Evolutionary conservation across 2,329 filamentous ascomycete genomes (phyloP), one percentile per base, ranked within the genome.

Genomic region (Cytospora leucostoma): DNA sequence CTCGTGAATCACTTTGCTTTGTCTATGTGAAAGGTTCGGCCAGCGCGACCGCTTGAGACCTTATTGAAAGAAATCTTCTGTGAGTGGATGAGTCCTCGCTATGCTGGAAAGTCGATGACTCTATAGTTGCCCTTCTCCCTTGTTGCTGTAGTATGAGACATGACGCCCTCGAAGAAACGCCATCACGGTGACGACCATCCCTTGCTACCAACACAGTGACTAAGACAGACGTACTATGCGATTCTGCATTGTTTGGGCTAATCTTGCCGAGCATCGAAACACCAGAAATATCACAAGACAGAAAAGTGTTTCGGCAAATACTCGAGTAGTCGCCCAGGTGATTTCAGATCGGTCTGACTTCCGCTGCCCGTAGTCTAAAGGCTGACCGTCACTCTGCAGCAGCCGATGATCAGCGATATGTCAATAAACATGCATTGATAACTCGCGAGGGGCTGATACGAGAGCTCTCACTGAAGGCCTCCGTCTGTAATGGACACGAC

Each of bases 331-430:
- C 10, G n/a, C n/a, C n/a, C 7, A 11, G 44, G 15, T 11, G 12
- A 19, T 4, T n/a, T 6, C 8, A 47, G 2, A 7, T 21, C 8
- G n/a, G 44, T 12, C 8, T 21, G 44, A n/a, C 32, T 6, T 4
- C 33, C 17, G 15, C n/a, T 37, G 7, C 15, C 12, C 17, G 15
- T 11, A 19, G 8, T 38, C 19, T 49, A 64, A 3, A 64, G 53
- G 53, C 62, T 64, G 53, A 64, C 62, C 5, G 62, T 64, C 44
- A 64, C 62, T 15, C 61, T 63, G 51, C 15, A 19, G 40, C 34
- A 34, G 52, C 35, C 4, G n/a, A 37, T 7, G 8, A 5, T 60
- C 47, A 60, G 58, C 27, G 12, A 49, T 13, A 12, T 40, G 27
- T 10, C 7, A 19, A 44, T 17, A 2, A 2, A 13, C 15, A 19